These are phyloP conservation scores for Rhizophora apiculata DNA, from an alignment of 345 rosid species.

Conservation along the genomic window DNA sequence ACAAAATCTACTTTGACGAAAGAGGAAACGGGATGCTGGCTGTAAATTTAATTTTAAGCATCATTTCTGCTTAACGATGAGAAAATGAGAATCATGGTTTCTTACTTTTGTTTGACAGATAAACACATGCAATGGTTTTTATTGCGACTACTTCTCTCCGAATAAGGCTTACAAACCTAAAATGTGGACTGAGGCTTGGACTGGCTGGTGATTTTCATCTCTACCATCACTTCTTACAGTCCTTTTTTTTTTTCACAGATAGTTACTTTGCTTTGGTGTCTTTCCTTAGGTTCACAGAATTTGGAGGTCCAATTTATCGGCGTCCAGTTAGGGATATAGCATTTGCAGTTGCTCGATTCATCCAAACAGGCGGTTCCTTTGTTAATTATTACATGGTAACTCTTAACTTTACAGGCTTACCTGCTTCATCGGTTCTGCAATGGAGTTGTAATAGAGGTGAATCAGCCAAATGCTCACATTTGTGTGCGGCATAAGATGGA, in stretches of 20 bases:
- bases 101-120: constrained; percentile 11
- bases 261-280: background rate
- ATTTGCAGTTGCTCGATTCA: constrained; percentile 32
- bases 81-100: background rate
- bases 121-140: constrained; percentile 32
- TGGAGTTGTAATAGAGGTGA: background rate
- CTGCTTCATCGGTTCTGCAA: background rate
- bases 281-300: constrained; percentile 26
- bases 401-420: background rate
- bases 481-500: background rate
- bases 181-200: constrained; percentile 38
- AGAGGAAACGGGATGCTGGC: too few relatives aligned
- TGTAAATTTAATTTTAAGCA: background rate
- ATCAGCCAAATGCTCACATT: background rate
- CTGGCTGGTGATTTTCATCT: constrained; percentile 17
- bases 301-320: constrained; percentile 27
- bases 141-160: constrained; percentile 28
- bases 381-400: constrained; percentile 35
- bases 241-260: too few relatives aligned
- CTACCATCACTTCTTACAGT: background rate
- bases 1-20: too few relatives aligned
- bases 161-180: constrained; percentile 34
- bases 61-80: background rate
- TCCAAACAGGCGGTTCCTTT: constrained; percentile 32
- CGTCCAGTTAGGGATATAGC: constrained; percentile 31